These are phyloP conservation scores for Dioszegia aurantiaca DNA, from an alignment of 768 basidiomycete genomes.

Conservation along the genomic window DNA sequence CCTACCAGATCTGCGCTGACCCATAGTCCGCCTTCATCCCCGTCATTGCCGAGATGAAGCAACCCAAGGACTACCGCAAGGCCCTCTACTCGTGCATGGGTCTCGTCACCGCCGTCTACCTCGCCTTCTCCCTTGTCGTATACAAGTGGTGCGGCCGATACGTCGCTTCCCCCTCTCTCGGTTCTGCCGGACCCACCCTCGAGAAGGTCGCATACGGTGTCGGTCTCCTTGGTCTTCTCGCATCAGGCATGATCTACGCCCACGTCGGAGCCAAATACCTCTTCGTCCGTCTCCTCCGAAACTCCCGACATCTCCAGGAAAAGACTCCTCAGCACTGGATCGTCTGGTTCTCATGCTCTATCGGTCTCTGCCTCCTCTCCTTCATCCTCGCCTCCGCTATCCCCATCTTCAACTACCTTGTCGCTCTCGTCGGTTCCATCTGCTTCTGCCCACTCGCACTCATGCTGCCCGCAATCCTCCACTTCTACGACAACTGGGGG, in stretches of 20 bases:
- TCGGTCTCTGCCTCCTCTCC: constrained; percentile 23
- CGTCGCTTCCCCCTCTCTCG: constrained; percentile 45
- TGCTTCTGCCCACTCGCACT: constrained; percentile 22
- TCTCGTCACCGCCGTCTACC: constrained; percentile 22
- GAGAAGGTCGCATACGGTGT: constrained; percentile 36
- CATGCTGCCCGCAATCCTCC: constrained; percentile 17
- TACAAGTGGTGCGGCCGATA: constrained; percentile 32
- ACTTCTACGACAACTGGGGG: constrained; percentile 19
- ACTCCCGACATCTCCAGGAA: constrained; percentile 23
- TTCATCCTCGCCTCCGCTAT: constrained; percentile 21
- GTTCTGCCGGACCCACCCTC: constrained; percentile 35
- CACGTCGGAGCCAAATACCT: constrained; percentile 31
- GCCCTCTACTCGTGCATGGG: constrained; percentile 32
- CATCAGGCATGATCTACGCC: constrained; percentile 15
- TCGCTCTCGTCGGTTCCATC: constrained; percentile 24
- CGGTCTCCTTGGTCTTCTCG: constrained; percentile 26
- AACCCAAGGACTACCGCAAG: constrained; percentile 40
- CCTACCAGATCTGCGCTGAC: not conserved
- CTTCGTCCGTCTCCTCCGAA: constrained; percentile 26
- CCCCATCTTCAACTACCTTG: constrained; percentile 27
- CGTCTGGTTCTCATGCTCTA: constrained; percentile 28
- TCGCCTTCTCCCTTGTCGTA: constrained; percentile 20
- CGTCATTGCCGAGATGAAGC: constrained; percentile 47
- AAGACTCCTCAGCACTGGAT: constrained; percentile 23
- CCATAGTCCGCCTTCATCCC: constrained; percentile 17